These are phyloP conservation scores for Penicillium freii DNA, from an alignment of 2,329 filamentous ascomycete genomes.

Conservation along the genomic window DNA sequence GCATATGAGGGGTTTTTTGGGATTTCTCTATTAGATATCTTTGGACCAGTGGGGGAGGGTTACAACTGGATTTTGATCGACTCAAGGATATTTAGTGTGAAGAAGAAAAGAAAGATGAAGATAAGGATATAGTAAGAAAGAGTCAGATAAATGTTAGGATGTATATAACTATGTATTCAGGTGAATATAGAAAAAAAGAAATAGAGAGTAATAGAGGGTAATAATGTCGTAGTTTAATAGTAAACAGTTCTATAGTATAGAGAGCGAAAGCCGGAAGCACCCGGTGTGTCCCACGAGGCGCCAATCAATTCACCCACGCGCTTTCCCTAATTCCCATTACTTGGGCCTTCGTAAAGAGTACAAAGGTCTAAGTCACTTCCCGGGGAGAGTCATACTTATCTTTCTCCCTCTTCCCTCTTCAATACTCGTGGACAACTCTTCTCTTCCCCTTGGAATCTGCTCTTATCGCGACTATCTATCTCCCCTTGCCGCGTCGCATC, in stretches of 20 bases:
- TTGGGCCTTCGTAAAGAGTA: constrained; percentile 7
- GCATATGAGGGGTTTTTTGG: constrained; percentile 12
- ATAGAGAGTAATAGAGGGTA: background rate
- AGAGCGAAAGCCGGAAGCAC: constrained; percentile 16
- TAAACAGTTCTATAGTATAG: background rate
- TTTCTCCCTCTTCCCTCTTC: background rate
- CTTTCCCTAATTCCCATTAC: constrained; percentile 22
- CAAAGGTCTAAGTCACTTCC: constrained; percentile 6
- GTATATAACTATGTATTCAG: background rate
- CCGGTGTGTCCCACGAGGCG: constrained; percentile 22
- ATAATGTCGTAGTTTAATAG: constrained; percentile 1
- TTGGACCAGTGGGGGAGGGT: background rate
- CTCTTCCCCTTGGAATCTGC: background rate
- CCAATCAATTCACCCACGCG: constrained; percentile 27
- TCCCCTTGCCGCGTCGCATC: constrained; percentile 26
- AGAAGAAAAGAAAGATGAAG: background rate
- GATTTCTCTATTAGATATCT: background rate
- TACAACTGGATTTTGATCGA: constrained; percentile 1
- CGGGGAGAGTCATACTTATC: background rate
- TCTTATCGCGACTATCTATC: constrained; percentile 13
- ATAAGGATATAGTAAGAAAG: too few relatives aligned
- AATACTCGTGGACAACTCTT: background rate
- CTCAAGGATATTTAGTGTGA: background rate
- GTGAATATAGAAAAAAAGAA: background rate
- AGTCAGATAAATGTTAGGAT: background rate